Conservation (phyloP, 2,329 filamentous ascomycete genomes). For the Ramularia collo-cygni region DNA sequence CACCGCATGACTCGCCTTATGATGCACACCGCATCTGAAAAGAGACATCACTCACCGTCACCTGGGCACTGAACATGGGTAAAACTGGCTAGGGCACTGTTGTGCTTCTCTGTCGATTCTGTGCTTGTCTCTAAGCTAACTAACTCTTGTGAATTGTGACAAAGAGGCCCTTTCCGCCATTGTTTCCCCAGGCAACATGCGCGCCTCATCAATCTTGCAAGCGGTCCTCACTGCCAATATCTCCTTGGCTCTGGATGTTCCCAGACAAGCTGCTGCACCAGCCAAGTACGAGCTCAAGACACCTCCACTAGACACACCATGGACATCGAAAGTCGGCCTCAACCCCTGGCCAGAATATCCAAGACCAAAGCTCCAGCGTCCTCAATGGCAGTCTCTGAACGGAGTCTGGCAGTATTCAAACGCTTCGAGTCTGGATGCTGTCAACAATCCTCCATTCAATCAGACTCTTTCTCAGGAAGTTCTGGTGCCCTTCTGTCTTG, state of each 20-base stretch:
- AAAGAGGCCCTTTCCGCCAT: too few relatives aligned
- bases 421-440: slow-evolving; percentile 33
- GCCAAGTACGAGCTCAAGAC: slow-evolving; percentile 32
- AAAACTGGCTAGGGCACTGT: too few relatives aligned
- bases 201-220: background rate
- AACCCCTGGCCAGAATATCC: slow-evolving; percentile 51
- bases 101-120: too few relatives aligned
- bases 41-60: too few relatives aligned
- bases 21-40: too few relatives aligned
- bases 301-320: slow-evolving; percentile 42
- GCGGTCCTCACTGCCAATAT: background rate
- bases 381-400: slow-evolving; percentile 49
- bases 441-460: slow-evolving; percentile 40
- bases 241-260: slow-evolving; percentile 2
- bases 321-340: slow-evolving; percentile 45
- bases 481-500: slow-evolving; percentile 48
- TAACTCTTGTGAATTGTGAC: too few relatives aligned
- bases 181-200: background rate
- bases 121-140: too few relatives aligned
- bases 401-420: slow-evolving; percentile 51
- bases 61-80: too few relatives aligned
- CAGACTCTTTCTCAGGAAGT: slow-evolving; percentile 39
- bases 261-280: slow-evolving; percentile 3
- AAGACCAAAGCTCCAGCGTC: slow-evolving; percentile 48
- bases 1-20: too few relatives aligned